Conservation (phyloP, 495 filamentous ascomycete genomes). For the Articulospora tetracladia region DNA sequence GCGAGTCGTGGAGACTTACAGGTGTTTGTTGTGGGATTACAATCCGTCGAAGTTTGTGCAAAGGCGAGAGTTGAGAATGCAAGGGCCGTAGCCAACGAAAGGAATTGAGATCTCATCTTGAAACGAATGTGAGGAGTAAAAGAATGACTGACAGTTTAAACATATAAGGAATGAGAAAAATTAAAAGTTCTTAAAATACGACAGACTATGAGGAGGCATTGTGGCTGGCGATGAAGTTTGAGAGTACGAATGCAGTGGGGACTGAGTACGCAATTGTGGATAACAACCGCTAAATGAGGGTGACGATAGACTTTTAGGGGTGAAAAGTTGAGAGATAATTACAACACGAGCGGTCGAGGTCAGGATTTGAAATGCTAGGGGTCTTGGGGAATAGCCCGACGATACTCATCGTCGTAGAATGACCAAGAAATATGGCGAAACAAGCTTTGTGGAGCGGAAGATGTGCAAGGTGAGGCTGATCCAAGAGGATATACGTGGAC, state of each 20-base stretch:
- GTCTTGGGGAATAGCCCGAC: too few relatives aligned
- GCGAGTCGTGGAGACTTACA: neutral
- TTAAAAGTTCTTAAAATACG: neutral
- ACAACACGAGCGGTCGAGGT: neutral
- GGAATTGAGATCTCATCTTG: conserved; percentile 1
- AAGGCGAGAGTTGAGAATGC: neutral
- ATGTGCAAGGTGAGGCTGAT: too few relatives aligned
- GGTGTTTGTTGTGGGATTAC: conserved; percentile 4
- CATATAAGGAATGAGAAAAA: neutral
- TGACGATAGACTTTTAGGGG: neutral
- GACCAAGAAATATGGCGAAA: too few relatives aligned
- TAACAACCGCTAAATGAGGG: neutral
- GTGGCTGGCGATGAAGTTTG: neutral
- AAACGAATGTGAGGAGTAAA: neutral
- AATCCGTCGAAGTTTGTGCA: conserved; percentile 4
- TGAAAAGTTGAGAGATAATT: neutral
- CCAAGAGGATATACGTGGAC: too few relatives aligned
- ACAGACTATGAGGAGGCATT: neutral
- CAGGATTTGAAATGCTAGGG: too few relatives aligned
- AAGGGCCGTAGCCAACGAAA: conserved; percentile 3
- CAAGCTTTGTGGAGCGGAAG: too few relatives aligned
- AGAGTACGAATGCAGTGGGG: conserved; percentile 1
- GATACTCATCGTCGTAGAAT: too few relatives aligned
- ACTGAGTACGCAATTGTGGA: neutral
- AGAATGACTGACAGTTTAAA: neutral